Evolutionary conservation across 106 monocot genomes (phyloP).

Genomic region (Dactylorhiza incarnata): DNA sequence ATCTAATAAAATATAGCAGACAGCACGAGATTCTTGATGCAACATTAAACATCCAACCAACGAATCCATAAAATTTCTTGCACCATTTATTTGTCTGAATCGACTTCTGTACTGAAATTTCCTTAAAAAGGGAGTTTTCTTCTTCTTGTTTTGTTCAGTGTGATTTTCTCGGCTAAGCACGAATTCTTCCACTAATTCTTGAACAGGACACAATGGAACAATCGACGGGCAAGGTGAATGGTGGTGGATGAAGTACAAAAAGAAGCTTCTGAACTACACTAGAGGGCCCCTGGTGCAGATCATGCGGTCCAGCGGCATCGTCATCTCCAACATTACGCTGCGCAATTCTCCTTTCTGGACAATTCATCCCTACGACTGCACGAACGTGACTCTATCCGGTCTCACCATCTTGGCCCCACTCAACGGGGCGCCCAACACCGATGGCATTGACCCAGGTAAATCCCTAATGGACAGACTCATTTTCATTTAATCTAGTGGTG

Average conservation of each 20-base stretch:
- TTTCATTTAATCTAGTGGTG: no score
- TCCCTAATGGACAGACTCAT: no score
- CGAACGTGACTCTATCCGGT: slow-evolving; percentile 31
- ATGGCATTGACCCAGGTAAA: slow-evolving; percentile 56
- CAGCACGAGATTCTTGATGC: no score
- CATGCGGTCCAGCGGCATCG: slow-evolving; percentile 41
- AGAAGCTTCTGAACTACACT: slow-evolving; percentile 39
- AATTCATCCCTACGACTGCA: slow-evolving; percentile 46
- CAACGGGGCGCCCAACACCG: slow-evolving; percentile 42
- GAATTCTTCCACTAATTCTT: neutral
- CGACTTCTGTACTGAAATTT: no score
- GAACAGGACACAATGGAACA: slow-evolving; percentile 40
- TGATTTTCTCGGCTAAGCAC: neutral
- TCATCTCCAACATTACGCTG: slow-evolving; percentile 43
- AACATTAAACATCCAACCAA: no score
- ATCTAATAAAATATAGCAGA: no score
- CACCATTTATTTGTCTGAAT: no score
- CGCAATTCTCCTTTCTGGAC: slow-evolving; percentile 57
- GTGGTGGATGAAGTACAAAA: slow-evolving; percentile 39
- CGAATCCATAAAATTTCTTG: no score
- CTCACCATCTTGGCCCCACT: slow-evolving; percentile 42
- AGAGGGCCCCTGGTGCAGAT: slow-evolving; percentile 47
- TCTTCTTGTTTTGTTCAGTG: no score
- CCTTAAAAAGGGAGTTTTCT: no score
- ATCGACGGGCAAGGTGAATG: slow-evolving; percentile 41